Conservation (phyloP, 768 basidiomycete species). For the Collybia nuda region DNA sequence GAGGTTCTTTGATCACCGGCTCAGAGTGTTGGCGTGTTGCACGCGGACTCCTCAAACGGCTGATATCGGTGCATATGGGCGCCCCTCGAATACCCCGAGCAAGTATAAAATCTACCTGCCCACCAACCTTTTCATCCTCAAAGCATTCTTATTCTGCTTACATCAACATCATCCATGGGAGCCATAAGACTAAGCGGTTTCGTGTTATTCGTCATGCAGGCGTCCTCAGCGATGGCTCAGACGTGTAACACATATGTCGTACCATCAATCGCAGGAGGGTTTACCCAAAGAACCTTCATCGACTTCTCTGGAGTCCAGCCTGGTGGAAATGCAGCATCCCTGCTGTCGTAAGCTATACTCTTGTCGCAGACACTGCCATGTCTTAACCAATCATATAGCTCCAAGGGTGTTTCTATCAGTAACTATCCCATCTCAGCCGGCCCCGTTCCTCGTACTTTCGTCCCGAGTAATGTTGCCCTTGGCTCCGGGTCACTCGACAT, state of each 20-base stretch:
- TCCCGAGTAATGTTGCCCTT: slow-evolving; percentile 27
- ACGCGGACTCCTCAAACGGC: background rate
- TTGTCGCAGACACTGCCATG: background rate
- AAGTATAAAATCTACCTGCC: too few relatives aligned
- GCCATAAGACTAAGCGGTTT: background rate
- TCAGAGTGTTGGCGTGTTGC: background rate
- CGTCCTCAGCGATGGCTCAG: too few relatives aligned
- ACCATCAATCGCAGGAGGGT: slow-evolving; percentile 25
- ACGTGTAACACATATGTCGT: slow-evolving; percentile 3
- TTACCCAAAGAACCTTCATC: slow-evolving; percentile 20
- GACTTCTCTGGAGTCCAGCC: slow-evolving; percentile 25
- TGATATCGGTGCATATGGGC: slow-evolving; percentile 21
- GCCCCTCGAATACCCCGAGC: too few relatives aligned
- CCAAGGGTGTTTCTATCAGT: slow-evolving; percentile 27
- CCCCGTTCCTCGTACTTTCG: slow-evolving; percentile 23
- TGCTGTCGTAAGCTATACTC: slow-evolving; percentile 19
- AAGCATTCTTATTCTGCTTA: too few relatives aligned
- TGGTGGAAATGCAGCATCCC: slow-evolving; percentile 16
- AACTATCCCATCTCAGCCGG: slow-evolving; percentile 17
- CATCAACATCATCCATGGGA: too few relatives aligned
- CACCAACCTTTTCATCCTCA: too few relatives aligned
- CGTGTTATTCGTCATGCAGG: slow-evolving; percentile 1
- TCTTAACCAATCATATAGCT: slow-evolving; percentile 7
- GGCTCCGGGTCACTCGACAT: slow-evolving; percentile 30
- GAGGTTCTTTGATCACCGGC: too few relatives aligned